phyloP scores from a whole-genome alignment of 176 grass and related monocot genomes.

The Olyra latifolia region DNA sequence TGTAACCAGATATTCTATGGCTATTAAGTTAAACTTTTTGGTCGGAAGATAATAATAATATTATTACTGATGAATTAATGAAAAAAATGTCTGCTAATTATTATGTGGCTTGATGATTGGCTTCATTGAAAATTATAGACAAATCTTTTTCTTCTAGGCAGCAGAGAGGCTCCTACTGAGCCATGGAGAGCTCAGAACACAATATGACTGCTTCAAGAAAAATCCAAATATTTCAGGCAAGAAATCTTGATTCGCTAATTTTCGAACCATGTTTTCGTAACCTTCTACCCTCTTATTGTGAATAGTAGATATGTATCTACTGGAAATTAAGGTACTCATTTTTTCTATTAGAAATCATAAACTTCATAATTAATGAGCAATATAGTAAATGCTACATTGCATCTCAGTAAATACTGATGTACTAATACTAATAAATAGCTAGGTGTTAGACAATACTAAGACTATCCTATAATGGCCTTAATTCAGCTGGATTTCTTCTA shows the following conservation, averaged over 20 bases:
- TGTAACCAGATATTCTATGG: neutral
- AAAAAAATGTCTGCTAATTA: neutral
- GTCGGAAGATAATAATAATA: neutral
- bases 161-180: slow-evolving; percentile 80
- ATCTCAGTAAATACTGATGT: neutral
- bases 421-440: neutral
- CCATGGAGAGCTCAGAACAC: slow-evolving; percentile 65
- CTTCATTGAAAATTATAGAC: slow-evolving; percentile 39
- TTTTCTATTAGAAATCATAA: neutral
- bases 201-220: slow-evolving; percentile 75
- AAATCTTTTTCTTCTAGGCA: slow-evolving; percentile 62
- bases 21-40: neutral
- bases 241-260: slow-evolving; percentile 17
- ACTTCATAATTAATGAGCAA: neutral
- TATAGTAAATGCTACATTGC: neutral
- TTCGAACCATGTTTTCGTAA: slow-evolving; percentile 12
- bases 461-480: neutral
- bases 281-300: slow-evolving; percentile 22
- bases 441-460: slow-evolving; percentile 1
- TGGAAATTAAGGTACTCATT: slow-evolving; percentile 3
- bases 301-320: neutral
- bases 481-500: neutral
- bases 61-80: neutral
- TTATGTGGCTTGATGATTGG: neutral
- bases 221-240: slow-evolving; percentile 90